Conservation (phyloP, 2,329 filamentous ascomycete genomes). For the Magnaporthiopsis incrustans region DNA sequence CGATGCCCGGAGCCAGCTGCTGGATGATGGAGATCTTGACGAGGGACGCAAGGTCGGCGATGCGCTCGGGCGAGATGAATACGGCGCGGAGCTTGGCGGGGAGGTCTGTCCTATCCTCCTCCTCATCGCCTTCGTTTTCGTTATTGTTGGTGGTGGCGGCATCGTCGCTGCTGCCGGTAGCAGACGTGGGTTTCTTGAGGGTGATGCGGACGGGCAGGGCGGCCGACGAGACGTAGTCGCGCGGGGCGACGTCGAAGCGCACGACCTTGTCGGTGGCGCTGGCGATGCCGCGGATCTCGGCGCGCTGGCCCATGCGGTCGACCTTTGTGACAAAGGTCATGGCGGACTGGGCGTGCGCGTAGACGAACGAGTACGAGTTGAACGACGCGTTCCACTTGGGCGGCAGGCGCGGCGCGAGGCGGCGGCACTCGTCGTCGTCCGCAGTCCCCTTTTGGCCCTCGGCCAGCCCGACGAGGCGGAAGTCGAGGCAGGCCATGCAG, state of each 20-base stretch:
- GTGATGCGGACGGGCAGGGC: conserved; percentile 50
- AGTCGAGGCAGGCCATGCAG: conserved; percentile 71
- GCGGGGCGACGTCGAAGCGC: conserved; percentile 64
- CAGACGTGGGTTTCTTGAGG: conserved; percentile 12
- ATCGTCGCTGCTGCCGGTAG: not conserved
- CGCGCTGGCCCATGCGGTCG: conserved; percentile 72
- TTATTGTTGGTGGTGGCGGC: not conserved
- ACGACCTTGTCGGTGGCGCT: conserved; percentile 74
- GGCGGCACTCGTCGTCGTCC: conserved; percentile 36
- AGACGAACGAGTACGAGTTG: conserved; percentile 72
- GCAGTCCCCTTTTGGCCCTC: conserved; percentile 70
- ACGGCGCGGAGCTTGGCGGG: conserved; percentile 44
- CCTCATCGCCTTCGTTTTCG: conserved; percentile 16
- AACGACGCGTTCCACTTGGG: conserved; percentile 70
- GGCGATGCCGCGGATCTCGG: conserved; percentile 73
- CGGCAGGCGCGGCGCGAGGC: conserved; percentile 55
- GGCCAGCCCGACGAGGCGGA: conserved; percentile 72
- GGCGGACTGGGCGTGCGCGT: conserved; percentile 76
- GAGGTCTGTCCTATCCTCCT: conserved; percentile 44
- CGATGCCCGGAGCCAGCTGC: conserved; percentile 68
- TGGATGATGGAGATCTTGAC: conserved; percentile 78
- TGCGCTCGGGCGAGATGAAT: conserved; percentile 65
- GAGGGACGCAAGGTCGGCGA: conserved; percentile 59
- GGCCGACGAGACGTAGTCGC: conserved; percentile 64
- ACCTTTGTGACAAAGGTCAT: conserved; percentile 78